Conservation (phyloP, 31 red algal species). For the Odonthalia washingtoniensis region DNA sequence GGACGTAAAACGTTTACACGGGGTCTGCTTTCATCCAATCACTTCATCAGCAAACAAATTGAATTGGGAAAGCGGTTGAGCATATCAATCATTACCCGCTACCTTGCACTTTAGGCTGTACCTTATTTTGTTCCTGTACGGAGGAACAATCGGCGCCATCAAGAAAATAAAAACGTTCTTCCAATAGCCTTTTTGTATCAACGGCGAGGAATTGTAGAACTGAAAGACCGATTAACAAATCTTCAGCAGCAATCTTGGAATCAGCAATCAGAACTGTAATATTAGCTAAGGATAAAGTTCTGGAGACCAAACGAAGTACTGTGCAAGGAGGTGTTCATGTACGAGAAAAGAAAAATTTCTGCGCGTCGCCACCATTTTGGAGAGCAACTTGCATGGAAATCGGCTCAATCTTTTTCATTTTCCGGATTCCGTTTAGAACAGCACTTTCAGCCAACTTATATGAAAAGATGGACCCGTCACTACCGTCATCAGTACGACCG, state of each 20-base stretch:
- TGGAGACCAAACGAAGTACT: neutral
- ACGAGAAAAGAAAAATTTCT: neutral
- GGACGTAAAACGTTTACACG: neutral
- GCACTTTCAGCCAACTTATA: neutral
- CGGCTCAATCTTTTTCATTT: neutral
- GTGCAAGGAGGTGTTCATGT: slow-evolving; percentile 4
- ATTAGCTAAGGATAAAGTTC: neutral
- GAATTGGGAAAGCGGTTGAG: neutral
- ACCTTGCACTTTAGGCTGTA: neutral
- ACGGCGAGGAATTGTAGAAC: neutral
- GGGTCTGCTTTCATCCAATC: neutral
- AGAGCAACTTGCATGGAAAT: neutral
- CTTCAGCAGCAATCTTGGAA: neutral
- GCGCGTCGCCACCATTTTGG: neutral
- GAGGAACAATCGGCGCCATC: neutral
- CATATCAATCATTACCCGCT: neutral
- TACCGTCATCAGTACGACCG: neutral
- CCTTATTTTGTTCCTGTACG: neutral
- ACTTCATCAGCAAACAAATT: neutral
- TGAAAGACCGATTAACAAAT: neutral
- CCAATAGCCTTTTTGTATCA: neutral
- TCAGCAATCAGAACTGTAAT: neutral
- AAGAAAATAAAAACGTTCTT: neutral
- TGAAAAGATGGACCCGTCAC: neutral
- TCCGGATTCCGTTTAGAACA: neutral